Percentiles rank a stretch among this genome's conserved stretches.
phyloP scores from a whole-genome alignment of 495 filamentous ascomycete species.

The Penicillium tannophilum region DNA sequence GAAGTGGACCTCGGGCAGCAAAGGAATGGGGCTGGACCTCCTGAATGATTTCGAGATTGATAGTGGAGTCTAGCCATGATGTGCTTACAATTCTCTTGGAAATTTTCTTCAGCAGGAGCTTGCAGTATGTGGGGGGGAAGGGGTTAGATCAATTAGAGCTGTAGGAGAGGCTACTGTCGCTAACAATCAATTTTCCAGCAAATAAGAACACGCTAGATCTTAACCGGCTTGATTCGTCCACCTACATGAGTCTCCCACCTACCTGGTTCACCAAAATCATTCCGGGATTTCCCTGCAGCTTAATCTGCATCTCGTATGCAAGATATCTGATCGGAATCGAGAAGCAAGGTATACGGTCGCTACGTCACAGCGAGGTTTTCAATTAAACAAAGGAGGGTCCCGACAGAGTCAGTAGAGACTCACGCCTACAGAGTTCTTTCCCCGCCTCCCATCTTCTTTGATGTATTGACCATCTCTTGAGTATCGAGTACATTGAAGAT shows the following conservation, averaged over 20 bases:
- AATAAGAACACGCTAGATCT: background rate
- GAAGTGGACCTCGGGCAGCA: slow-evolving; percentile 9
- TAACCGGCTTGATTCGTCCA: background rate
- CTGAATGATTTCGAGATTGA: slow-evolving; percentile 1
- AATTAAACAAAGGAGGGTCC: background rate
- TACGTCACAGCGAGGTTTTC: background rate
- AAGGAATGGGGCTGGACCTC: slow-evolving; percentile 6
- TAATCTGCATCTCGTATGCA: slow-evolving; percentile 28
- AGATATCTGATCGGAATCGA: slow-evolving; percentile 25
- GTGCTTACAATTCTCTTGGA: background rate
- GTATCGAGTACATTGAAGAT: background rate
- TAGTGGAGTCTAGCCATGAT: background rate
- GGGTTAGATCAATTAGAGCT: background rate
- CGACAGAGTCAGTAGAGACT: background rate
- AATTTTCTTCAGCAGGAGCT: background rate
- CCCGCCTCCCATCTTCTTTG: background rate
- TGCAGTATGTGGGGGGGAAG: background rate
- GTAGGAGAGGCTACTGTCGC: background rate
- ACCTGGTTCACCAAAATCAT: slow-evolving; percentile 3
- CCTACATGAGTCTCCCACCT: background rate
- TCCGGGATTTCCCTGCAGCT: slow-evolving; percentile 24
- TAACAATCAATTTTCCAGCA: background rate
- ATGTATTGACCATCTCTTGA: background rate
- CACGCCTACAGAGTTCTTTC: background rate
- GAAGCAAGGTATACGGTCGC: slow-evolving; percentile 15